Conservation (phyloP, 73 alveolate species). For the Tetrahymena malaccensis region DNA sequence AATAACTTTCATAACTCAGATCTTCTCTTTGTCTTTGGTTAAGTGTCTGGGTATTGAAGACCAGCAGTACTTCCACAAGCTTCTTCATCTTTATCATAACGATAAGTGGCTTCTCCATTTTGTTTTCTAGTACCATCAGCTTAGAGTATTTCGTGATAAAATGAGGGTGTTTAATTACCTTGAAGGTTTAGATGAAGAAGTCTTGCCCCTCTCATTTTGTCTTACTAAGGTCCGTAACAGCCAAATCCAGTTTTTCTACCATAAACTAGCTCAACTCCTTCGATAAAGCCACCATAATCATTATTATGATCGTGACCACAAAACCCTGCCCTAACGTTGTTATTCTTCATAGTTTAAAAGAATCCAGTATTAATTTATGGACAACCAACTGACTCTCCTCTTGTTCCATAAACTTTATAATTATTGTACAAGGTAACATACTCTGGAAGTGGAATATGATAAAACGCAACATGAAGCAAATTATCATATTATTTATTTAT, state of each 20-base stretch:
- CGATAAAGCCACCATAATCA: constrained; percentile 36
- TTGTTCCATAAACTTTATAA: constrained; percentile 11
- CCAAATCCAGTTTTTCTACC: constrained; percentile 63
- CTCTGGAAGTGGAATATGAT: constrained; percentile 50
- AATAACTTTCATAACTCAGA: neutral
- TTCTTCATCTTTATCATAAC: neutral
- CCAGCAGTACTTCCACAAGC: neutral
- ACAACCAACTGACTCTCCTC: constrained; percentile 45
- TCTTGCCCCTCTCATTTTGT: neutral
- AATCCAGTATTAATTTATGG: constrained; percentile 42
- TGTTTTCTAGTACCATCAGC: neutral
- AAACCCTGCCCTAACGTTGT: constrained; percentile 5
- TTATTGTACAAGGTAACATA: constrained; percentile 21
- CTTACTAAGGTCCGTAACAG: constrained; percentile 17
- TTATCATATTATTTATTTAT: neutral
- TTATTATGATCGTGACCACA: constrained; percentile 58
- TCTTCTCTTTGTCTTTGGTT: neutral
- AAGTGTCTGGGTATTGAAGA: neutral
- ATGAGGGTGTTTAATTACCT: neutral
- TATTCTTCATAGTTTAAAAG: constrained; percentile 25
- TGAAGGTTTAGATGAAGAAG: neutral
- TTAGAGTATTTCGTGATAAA: neutral
- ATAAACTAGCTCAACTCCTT: constrained; percentile 26
- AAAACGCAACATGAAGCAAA: constrained; percentile 21
- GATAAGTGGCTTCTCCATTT: neutral